A percentile compares a stretch with the other conserved stretches of the same genome.
These are phyloP conservation scores for Ophiostoma australiae DNA, from an alignment of 2,329 filamentous ascomycete species.

Conservation along the genomic window DNA sequence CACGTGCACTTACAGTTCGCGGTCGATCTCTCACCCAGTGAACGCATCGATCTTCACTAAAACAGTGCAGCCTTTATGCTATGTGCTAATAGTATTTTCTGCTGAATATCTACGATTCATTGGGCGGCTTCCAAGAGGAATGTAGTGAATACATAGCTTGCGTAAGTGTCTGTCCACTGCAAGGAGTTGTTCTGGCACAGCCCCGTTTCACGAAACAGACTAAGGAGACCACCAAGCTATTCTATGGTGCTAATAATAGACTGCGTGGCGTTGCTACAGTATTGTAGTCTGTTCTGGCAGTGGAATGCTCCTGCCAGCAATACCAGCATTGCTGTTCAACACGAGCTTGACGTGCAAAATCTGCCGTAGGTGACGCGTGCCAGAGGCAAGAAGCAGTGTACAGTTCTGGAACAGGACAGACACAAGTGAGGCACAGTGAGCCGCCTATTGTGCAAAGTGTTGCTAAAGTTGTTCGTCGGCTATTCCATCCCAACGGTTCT, in stretches of 20 bases:
- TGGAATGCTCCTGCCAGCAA: no score
- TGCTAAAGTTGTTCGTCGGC: background rate
- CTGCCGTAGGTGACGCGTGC: background rate
- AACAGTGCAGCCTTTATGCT: no score
- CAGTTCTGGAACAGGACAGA: background rate
- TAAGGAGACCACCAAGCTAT: background rate
- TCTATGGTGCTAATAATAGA: background rate
- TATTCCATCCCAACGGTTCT: background rate
- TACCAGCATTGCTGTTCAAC: background rate
- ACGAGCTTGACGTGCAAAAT: background rate
- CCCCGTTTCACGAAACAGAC: slow-evolving; percentile 5
- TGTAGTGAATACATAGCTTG: background rate
- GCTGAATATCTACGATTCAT: no score
- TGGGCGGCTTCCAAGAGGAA: background rate
- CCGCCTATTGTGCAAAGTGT: no score
- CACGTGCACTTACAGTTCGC: no score
- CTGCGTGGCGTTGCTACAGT: background rate
- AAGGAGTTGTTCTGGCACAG: background rate
- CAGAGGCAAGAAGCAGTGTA: background rate
- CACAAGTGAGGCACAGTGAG: background rate
- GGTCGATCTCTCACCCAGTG: no score
- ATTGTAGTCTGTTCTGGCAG: no score
- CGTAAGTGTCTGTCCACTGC: background rate
- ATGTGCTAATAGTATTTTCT: no score
- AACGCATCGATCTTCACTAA: no score